Conservation (phyloP, 768 basidiomycete genomes). For the Leccinum uliginosum region DNA sequence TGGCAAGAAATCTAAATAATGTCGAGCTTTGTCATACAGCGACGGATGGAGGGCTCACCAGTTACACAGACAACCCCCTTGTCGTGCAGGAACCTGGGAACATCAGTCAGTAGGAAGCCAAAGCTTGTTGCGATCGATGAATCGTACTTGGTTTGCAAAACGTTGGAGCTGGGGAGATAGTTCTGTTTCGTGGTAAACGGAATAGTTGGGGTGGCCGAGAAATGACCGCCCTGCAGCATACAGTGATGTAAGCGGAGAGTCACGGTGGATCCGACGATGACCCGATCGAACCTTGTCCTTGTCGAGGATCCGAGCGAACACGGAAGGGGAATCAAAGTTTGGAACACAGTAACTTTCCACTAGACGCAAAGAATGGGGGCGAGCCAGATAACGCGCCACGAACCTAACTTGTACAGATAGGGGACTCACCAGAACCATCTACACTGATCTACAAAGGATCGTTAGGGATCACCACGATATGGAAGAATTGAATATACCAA, state of each 20-base stretch:
- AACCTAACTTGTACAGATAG: neutral
- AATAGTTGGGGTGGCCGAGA: slow-evolving; percentile 74
- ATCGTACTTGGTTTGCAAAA: slow-evolving; percentile 72
- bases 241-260: slow-evolving; percentile 3
- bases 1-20: slow-evolving; percentile 67
- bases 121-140: neutral
- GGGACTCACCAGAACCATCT: slow-evolving; percentile 69
- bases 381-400: neutral
- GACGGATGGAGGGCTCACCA: slow-evolving; percentile 36
- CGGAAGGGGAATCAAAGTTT: slow-evolving; percentile 89
- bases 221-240: slow-evolving; percentile 71
- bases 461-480: slow-evolving; percentile 5
- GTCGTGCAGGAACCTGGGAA: slow-evolving; percentile 71
- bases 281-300: slow-evolving; percentile 56
- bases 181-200: slow-evolving; percentile 76
- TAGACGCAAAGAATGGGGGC: slow-evolving; percentile 24
- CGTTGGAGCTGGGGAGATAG: slow-evolving; percentile 79
- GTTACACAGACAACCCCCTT: slow-evolving; percentile 83
- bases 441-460: slow-evolving; percentile 50
- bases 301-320: slow-evolving; percentile 87
- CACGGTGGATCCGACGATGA: neutral
- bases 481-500: slow-evolving; percentile 37
- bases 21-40: slow-evolving; percentile 4
- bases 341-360: slow-evolving; percentile 93
- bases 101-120: neutral